Conservation (phyloP, 2,329 filamentous ascomycete genomes). For the Pseudogymnoascus sp. region DNA sequence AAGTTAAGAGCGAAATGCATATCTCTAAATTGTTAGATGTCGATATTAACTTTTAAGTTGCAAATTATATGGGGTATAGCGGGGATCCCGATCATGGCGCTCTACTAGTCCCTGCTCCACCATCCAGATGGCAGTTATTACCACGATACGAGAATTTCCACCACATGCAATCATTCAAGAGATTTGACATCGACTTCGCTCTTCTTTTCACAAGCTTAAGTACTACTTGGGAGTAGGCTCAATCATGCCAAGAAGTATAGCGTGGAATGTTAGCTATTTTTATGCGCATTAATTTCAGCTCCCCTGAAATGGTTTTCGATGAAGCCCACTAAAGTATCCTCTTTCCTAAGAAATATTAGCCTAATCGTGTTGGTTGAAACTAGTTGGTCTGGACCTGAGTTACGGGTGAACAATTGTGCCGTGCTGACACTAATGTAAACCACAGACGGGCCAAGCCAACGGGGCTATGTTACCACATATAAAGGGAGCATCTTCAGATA, state of each 20-base stretch:
- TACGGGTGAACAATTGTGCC: neutral
- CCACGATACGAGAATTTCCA: neutral
- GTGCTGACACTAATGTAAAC: neutral
- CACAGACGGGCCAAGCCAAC: neutral
- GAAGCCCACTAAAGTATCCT: neutral
- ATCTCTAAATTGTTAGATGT: neutral
- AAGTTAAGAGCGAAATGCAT: neutral
- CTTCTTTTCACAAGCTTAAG: neutral
- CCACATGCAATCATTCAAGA: neutral
- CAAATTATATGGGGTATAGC: neutral
- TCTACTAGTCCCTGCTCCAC: neutral
- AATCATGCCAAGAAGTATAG: neutral
- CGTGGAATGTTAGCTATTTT: neutral
- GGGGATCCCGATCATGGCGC: neutral
- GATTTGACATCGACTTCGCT: neutral
- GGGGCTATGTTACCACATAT: neutral
- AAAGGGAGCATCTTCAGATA: neutral
- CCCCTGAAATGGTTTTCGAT: neutral
- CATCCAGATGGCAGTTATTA: neutral
- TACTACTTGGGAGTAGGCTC: neutral
- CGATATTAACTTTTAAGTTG: neutral
- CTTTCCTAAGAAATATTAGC: constrained; percentile 5
- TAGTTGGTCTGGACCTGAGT: neutral
- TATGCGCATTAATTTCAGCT: neutral
- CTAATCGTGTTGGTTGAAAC: neutral